Evolutionary conservation across 768 basidiomycete genomes (phyloP).

Genomic region (Amanita thiersii): DNA sequence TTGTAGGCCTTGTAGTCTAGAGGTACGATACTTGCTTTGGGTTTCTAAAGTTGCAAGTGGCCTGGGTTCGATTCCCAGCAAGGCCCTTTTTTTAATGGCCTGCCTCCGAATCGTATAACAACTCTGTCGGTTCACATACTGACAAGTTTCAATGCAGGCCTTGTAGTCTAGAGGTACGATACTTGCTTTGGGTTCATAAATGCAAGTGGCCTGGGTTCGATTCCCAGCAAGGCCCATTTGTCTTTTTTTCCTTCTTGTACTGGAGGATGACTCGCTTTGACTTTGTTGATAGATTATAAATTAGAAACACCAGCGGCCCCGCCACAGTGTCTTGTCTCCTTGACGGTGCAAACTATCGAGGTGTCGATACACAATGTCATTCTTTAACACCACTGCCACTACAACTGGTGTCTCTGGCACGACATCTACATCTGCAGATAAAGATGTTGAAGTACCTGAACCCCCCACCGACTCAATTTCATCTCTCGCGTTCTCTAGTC

Average conservation of each 20-base stretch:
- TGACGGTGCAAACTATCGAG: too few relatives aligned
- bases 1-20: slow-evolving; percentile 26
- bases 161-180: slow-evolving; percentile 36
- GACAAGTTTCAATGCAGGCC: too few relatives aligned
- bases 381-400: slow-evolving; percentile 25
- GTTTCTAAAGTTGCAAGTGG: slow-evolving; percentile 30
- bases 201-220: slow-evolving; percentile 47
- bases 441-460: slow-evolving; percentile 75
- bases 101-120: too few relatives aligned
- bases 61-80: slow-evolving; percentile 45
- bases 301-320: too few relatives aligned
- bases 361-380: slow-evolving; percentile 26
- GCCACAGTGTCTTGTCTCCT: too few relatives aligned
- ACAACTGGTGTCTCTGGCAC: slow-evolving; percentile 20
- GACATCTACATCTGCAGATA: slow-evolving; percentile 42
- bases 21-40: slow-evolving; percentile 49
- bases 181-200: slow-evolving; percentile 36
- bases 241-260: background rate
- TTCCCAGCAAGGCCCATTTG: slow-evolving; percentile 23
- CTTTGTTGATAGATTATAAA: too few relatives aligned
- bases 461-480: slow-evolving; percentile 87
- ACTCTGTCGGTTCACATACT: too few relatives aligned
- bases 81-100: slow-evolving; percentile 21
- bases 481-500: slow-evolving; percentile 73
- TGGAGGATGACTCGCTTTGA: too few relatives aligned